A percentile compares a stretch with the other conserved stretches of the same genome.
Evolutionary conservation across 108 stramenopile species (phyloP).

Genomic region (Ochromonas danica): DNA sequence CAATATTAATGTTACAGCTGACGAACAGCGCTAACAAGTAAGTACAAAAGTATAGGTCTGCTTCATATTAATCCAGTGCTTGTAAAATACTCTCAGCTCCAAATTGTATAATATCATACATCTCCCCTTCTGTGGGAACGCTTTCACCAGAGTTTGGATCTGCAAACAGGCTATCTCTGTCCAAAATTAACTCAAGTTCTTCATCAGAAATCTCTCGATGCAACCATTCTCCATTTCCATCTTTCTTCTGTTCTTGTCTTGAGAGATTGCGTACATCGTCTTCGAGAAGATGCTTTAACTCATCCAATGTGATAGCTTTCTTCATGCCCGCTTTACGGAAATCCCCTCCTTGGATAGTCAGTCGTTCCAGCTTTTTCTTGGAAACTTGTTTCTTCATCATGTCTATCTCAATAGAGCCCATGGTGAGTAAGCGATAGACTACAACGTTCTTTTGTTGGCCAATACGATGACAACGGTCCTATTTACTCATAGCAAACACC

Average conservation of each 20-base stretch:
- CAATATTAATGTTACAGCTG: no score
- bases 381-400: constrained; percentile 92
- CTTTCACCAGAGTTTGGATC: constrained; percentile 41
- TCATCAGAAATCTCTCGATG: constrained; percentile 76
- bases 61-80: no score
- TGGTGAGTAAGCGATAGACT: constrained; percentile 89
- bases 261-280: constrained; percentile 84
- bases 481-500: no score
- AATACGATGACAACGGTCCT: constrained; percentile 94
- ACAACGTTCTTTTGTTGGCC: constrained; percentile 85
- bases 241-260: constrained; percentile 65
- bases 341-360: constrained; percentile 92
- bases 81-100: no score
- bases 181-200: constrained; percentile 79
- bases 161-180: constrained; percentile 71
- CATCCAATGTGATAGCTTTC: constrained; percentile 34
- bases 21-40: no score
- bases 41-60: no score
- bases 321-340: constrained; percentile 79
- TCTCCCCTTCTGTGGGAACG: no score
- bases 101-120: no score
- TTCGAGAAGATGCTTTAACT: constrained; percentile 67
- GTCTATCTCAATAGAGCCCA: constrained; percentile 89
- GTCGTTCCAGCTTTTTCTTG: constrained; percentile 90
- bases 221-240: constrained; percentile 31